Conservation (phyloP, 306 rosid species). For the Cicer bijugum region DNA sequence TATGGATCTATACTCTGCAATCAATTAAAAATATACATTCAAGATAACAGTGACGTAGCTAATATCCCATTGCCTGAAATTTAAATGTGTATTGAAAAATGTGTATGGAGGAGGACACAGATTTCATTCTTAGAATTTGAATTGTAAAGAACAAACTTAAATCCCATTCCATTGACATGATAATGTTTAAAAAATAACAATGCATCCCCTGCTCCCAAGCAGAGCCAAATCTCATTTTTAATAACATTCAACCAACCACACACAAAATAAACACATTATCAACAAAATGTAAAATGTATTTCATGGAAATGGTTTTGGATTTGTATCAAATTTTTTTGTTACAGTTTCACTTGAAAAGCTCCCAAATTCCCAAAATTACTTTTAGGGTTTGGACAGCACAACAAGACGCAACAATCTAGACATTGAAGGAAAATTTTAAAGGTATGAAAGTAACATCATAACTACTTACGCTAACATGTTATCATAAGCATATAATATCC, state of each 20-base stretch:
- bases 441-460: neutral
- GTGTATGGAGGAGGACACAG: neutral
- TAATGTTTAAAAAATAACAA: neutral
- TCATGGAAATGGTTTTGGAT: no score
- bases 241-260: neutral
- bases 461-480: neutral
- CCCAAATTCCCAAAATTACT: no score
- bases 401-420: no score
- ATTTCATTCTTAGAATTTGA: constrained; percentile 8
- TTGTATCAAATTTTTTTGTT: no score
- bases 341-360: no score
- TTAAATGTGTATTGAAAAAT: neutral
- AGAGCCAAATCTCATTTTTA: neutral
- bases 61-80: neutral
- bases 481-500: neutral
- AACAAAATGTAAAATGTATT: no score
- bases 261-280: no score
- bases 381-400: no score
- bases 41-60: neutral
- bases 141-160: neutral
- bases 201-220: neutral
- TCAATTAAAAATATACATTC: neutral
- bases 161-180: neutral
- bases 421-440: no score
- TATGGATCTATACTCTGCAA: neutral